Evolutionary conservation across 192 early-diverging fungal genomes (phyloP), one percentile per base, ranked within the genome.

Genomic region (Lunasporangiospora selenospora): DNA sequence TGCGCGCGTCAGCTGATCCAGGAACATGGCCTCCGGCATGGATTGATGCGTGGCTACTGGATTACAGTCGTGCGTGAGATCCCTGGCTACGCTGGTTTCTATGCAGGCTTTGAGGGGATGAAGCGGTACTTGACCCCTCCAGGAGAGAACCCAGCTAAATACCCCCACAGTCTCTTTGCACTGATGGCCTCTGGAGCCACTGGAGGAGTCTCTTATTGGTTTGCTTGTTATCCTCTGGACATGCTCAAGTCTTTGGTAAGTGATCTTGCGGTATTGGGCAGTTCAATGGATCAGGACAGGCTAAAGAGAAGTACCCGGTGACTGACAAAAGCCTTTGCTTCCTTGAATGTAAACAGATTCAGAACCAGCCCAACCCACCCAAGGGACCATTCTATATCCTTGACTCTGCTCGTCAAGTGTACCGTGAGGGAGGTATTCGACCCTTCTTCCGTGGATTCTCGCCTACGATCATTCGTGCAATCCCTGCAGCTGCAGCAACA

Each of bases 71-170:
- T 86, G 16, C 79, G 92, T 31, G 92, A 92, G 65, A 88, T 92
- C 19, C 92, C 92, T 13, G 92, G 86, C 2, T 92, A 95, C 56
- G 89, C 90, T 36, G 94, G 89, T 41, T 96, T 93, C 67, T 96
- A 96, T 61, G 65, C 84, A 9, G 94, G 90, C 21, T 96, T 94
- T 67, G 94, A 96, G 64, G 80, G 76, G 36, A 67, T 85, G 39
- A 94, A 93, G 77, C 83, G 94, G n/a, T 49, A 76, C 2, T 48
- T 93, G n/a, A 84, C 82, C 0, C 61, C 75, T 0, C 43, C 47
- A 18, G 78, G 81, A 5, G 50, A 81, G 6, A 65, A 76, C 29
- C 80, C 87, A n/a, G 75, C 51, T 42, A 77, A 79, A n/a, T 69
- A 89, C 11, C 75, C 82, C 18, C 75, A 80, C 9, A 44, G 62